Evolutionary conservation across 805 yeast genomes (phyloP), one percentile per base, ranked within the genome.

Genomic region (Saccharomycopsis sp.): DNA sequence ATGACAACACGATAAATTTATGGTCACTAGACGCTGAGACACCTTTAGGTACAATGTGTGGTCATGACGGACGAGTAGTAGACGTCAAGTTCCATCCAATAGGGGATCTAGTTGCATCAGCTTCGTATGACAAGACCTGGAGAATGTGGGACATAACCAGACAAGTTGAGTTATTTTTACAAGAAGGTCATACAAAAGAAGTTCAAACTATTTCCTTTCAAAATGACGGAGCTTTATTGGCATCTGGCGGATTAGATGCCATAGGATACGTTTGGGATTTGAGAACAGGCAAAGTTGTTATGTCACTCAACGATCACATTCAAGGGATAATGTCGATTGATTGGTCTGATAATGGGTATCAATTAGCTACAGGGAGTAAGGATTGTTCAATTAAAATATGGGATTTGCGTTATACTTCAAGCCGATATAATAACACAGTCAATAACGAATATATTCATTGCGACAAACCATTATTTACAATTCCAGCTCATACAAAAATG

Each of bases 51-150:
- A 52, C 56, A 0, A 63, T 52, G 24, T 35, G 26, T 40, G 84
- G 72, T 36, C 86, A 75, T 62, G 66, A 63, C 19, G 64, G 58
- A 8, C 69, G 96, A 45, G 79, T 88, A 0, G 70, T 82, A 1
- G 66, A 73, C 14, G 61, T 80, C 0, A 71, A 72, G 28, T 74
- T 77, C 50, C 95, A 88, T 60, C 95, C 95, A 1, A 53, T 64
- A 3, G 78, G 79, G 1, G 52, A 60, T 2, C 75, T 59, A 52
- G 51, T 83, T 1, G 84, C 79, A 0, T 72, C 85, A 8, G 82
- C 95, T 0, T 88, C 96, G 0, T 81, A 72, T 56, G 97, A 90
- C 61, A 70, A 70, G 52, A 85, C 96, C 0, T 90, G 96, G 96
- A 73, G 86, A 49, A 59, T 86, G 2, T 89, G 95, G 95, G 96